Conservation (phyloP, 2,329 filamentous ascomycete genomes). For the Aureobasidium subglaciale region DNA sequence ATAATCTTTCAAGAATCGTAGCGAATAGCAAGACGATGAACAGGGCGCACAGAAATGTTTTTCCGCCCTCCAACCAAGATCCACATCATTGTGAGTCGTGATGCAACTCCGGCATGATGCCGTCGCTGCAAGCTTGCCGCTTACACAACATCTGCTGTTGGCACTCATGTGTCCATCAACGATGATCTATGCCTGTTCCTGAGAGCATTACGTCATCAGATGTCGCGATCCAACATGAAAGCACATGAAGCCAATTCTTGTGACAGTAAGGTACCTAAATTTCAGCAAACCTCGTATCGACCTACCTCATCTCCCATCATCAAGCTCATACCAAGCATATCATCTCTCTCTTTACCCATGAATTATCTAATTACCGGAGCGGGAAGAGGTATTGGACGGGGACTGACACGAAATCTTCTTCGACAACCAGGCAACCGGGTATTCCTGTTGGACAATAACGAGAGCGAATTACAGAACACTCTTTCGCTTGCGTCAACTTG, state of each 20-base stretch:
- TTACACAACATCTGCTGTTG: no score
- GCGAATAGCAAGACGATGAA: neutral
- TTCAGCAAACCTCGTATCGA: no score
- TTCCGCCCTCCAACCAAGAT: neutral
- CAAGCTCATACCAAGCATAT: no score
- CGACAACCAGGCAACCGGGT: slow-evolving; percentile 30
- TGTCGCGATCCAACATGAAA: no score
- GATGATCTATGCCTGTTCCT: neutral
- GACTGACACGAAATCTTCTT: slow-evolving; percentile 32
- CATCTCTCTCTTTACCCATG: no score
- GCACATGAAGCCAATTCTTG: no score
- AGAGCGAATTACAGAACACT: slow-evolving; percentile 33
- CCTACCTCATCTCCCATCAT: no score
- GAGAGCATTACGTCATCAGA: neutral
- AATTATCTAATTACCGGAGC: slow-evolving; percentile 34
- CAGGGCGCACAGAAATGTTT: neutral
- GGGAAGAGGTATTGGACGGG: slow-evolving; percentile 33
- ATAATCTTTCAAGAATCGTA: slow-evolving; percentile 3
- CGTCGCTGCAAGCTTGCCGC: no score
- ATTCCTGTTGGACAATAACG: slow-evolving; percentile 35
- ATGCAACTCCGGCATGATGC: no score
- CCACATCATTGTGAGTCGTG: neutral
- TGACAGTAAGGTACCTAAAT: no score
- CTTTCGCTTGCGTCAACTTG: slow-evolving; percentile 21
- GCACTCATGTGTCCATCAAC: no score